Conservation (phyloP, 108 stramenopile species). For the Discostella stelligeroides region DNA sequence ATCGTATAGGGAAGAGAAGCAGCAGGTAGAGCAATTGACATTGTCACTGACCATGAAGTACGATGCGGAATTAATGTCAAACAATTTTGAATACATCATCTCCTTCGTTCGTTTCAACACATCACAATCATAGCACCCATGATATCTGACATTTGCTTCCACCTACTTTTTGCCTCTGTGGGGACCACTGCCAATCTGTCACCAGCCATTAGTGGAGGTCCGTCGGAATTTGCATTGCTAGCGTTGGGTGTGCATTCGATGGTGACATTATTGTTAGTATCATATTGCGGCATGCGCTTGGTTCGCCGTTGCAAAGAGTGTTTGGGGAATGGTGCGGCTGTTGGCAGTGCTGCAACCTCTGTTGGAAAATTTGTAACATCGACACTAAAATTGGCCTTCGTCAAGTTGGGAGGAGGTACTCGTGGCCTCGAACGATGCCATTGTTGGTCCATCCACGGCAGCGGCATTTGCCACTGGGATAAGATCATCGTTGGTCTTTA, state of each 20-base stretch:
- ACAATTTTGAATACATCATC: slow-evolving; percentile 12
- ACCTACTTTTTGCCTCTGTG: slow-evolving; percentile 71
- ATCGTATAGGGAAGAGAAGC: too few species aligned
- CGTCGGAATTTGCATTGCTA: slow-evolving; percentile 23
- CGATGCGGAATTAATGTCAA: not conserved
- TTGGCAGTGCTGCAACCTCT: too few species aligned
- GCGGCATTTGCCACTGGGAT: slow-evolving; percentile 68
- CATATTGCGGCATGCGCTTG: slow-evolving; percentile 17
- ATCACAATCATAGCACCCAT: slow-evolving; percentile 35
- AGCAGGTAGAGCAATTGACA: too few species aligned
- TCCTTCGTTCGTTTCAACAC: slow-evolving; percentile 5
- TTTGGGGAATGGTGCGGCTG: too few species aligned
- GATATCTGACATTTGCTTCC: slow-evolving; percentile 59
- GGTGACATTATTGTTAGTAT: slow-evolving; percentile 43
- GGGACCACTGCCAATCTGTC: slow-evolving; percentile 62
- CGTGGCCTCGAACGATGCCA: slow-evolving; percentile 83
- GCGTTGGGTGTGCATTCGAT: slow-evolving; percentile 59
- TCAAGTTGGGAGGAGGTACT: slow-evolving; percentile 64
- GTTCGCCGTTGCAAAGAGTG: too few species aligned
- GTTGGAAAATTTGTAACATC: too few species aligned
- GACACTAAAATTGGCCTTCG: slow-evolving; percentile 4
- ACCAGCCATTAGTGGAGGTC: slow-evolving; percentile 47
- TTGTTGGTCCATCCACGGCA: slow-evolving; percentile 81
- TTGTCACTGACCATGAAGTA: too few species aligned
- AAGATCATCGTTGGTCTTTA: not conserved